These are phyloP conservation scores for Phascolomyces articulosus DNA, from an alignment of 371 early-diverging fungal species.

Conservation along the genomic window DNA sequence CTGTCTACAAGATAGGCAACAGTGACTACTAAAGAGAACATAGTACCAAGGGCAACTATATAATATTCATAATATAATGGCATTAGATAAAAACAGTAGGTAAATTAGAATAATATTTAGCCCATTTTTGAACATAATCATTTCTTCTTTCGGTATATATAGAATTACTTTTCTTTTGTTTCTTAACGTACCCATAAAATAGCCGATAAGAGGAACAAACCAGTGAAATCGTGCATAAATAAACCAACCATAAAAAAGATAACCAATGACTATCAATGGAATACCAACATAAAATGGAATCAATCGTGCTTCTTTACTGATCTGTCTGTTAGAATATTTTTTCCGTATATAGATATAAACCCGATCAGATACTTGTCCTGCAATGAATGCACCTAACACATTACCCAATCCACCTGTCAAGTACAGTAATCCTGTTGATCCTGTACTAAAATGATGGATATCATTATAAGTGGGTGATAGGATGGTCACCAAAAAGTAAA, in stretches of 20 bases:
- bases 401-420: slow-evolving; percentile 57
- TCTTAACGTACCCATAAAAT: slow-evolving; percentile 18
- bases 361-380: slow-evolving; percentile 38
- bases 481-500: slow-evolving; percentile 49
- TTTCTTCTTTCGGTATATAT: too few relatives aligned
- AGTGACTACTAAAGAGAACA: slow-evolving; percentile 32
- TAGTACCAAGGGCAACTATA: too few relatives aligned
- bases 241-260: slow-evolving; percentile 43
- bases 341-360: slow-evolving; percentile 21
- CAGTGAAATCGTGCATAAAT: slow-evolving; percentile 24
- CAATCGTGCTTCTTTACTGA: slow-evolving; percentile 23
- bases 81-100: neutral
- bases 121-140: too few relatives aligned
- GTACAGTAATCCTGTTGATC: slow-evolving; percentile 50
- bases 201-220: slow-evolving; percentile 31
- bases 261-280: slow-evolving; percentile 26
- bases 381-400: slow-evolving; percentile 37
- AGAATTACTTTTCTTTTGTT: too few relatives aligned
- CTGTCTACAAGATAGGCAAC: slow-evolving; percentile 35
- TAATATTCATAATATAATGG: too few relatives aligned
- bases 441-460: slow-evolving; percentile 44
- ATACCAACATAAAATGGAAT: slow-evolving; percentile 25
- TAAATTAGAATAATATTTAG: too few relatives aligned
- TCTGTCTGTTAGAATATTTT: slow-evolving; percentile 4
- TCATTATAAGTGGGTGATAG: slow-evolving; percentile 39